phyloP scores from a whole-genome alignment of 2,329 filamentous ascomycete species.

The Monosporascus sp. region DNA sequence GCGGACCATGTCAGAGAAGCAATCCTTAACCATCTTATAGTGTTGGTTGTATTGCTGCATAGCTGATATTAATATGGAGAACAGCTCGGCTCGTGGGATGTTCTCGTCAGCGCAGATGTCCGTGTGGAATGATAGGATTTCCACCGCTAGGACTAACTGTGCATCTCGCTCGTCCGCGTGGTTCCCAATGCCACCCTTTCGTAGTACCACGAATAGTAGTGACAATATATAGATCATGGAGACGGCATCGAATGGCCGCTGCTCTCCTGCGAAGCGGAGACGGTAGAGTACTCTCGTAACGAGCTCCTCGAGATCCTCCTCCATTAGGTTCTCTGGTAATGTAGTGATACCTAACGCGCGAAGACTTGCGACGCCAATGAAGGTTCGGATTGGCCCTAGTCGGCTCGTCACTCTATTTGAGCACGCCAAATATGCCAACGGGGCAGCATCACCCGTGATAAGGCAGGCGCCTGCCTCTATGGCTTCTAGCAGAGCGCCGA shows the following conservation, averaged over 20 bases:
- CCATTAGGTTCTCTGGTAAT: conserved; percentile 64
- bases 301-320: conserved; percentile 78
- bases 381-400: conserved; percentile 70
- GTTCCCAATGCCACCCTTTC: conserved; percentile 70
- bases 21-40: conserved; percentile 93
- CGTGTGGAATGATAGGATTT: conserved; percentile 86
- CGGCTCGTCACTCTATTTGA: conserved; percentile 69
- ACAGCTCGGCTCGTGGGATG: conserved; percentile 69
- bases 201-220: conserved; percentile 72
- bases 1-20: conserved; percentile 77
- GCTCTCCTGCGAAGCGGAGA: conserved; percentile 83
- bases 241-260: conserved; percentile 85
- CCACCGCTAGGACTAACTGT: conserved; percentile 81
- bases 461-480: conserved; percentile 78
- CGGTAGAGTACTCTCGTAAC: conserved; percentile 87
- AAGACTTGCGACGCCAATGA: conserved; percentile 82
- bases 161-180: conserved; percentile 77
- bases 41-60: conserved; percentile 91
- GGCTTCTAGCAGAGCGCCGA: conserved; percentile 65
- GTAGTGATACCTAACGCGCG: conserved; percentile 70
- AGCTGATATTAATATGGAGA: conserved; percentile 67
- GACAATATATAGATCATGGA: conserved; percentile 85
- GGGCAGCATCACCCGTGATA: conserved; percentile 74
- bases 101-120: conserved; percentile 68
- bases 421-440: conserved; percentile 73